phyloP scores from a whole-genome alignment of 345 rosid genomes.

The Cardiospermum halicacabum region DNA sequence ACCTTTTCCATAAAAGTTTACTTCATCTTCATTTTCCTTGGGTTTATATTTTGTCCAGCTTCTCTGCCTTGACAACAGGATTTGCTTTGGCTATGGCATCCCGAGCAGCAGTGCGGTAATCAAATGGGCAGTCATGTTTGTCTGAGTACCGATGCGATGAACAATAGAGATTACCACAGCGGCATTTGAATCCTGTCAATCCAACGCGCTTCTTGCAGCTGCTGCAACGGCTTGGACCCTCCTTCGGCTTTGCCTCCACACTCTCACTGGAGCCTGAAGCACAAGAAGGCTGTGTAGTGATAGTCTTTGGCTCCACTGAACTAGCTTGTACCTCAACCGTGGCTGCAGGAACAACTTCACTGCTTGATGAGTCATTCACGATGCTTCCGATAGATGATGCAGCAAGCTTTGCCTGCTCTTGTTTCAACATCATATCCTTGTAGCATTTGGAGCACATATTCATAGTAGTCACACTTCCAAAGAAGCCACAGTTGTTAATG shows the following conservation, averaged over 20 bases:
- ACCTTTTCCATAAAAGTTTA: conserved; percentile 20
- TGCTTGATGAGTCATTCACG: conserved; percentile 44
- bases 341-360: conserved; percentile 35
- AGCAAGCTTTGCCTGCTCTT: conserved; percentile 74
- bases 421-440: conserved; percentile 63
- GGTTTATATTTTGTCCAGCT: conserved; percentile 76
- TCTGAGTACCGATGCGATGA: conserved; percentile 82
- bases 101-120: conserved; percentile 70
- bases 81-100: conserved; percentile 86
- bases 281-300: conserved; percentile 37
- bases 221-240: conserved; percentile 75
- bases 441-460: conserved; percentile 97
- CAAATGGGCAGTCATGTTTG: conserved; percentile 72
- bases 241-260: conserved; percentile 49
- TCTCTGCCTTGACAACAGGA: conserved; percentile 85
- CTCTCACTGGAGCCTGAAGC: conserved; percentile 26
- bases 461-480: conserved; percentile 86
- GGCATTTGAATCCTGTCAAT: conserved; percentile 75
- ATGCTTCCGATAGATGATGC: conserved; percentile 58
- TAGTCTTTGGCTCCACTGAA: conserved; percentile 36
- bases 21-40: conserved; percentile 3
- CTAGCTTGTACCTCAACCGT: conserved; percentile 35
- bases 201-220: conserved; percentile 81
- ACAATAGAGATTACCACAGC: conserved; percentile 77
- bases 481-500: conserved; percentile 87